Evolutionary conservation across 2,329 filamentous ascomycete genomes (phyloP).

Genomic region (Tothia fuscella): DNA sequence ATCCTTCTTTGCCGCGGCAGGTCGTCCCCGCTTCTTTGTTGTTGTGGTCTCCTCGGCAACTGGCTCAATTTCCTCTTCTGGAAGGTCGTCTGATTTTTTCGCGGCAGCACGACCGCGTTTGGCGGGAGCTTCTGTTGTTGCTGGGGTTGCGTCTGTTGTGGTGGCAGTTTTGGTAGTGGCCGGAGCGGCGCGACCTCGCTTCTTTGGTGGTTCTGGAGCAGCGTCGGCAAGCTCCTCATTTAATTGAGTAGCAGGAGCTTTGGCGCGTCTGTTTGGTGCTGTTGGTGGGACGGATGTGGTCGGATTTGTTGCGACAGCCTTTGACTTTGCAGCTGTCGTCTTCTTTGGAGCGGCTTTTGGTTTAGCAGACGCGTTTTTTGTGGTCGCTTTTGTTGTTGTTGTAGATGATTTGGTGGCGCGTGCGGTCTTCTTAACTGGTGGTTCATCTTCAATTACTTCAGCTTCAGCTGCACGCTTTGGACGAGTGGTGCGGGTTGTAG

Average conservation of each 20-base stretch:
- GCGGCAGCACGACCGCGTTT: constrained; percentile 11
- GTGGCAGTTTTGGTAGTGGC: constrained; percentile 7
- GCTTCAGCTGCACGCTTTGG: constrained; percentile 1
- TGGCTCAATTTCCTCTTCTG: constrained; percentile 3
- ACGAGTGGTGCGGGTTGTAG: constrained; percentile 2
- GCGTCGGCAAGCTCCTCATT: constrained; percentile 9
- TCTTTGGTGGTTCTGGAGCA: constrained; percentile 16
- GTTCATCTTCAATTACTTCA: constrained; percentile 1
- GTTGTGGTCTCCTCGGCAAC: constrained; percentile 1
- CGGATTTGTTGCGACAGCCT: too few species aligned
- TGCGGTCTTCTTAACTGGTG: constrained; percentile 5
- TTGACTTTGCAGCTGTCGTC: too few species aligned
- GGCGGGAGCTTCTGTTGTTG: constrained; percentile 6
- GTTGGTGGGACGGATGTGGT: too few species aligned
- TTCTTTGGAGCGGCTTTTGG: too few species aligned
- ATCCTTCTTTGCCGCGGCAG: constrained; percentile 9
- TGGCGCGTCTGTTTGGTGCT: constrained; percentile 2
- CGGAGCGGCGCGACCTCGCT: constrained; percentile 19
- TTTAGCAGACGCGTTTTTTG: constrained; percentile 1
- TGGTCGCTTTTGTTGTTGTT: not conserved
- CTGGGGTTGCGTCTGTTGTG: constrained; percentile 5
- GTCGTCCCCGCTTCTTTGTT: constrained; percentile 12
- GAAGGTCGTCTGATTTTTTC: not conserved
- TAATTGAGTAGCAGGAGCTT: not conserved
- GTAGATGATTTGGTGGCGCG: constrained; percentile 1